Evolutionary conservation across 2,329 filamentous ascomycete genomes (phyloP), one percentile per base, ranked within the genome.

Genomic region (Trichoderma simmonsii): DNA sequence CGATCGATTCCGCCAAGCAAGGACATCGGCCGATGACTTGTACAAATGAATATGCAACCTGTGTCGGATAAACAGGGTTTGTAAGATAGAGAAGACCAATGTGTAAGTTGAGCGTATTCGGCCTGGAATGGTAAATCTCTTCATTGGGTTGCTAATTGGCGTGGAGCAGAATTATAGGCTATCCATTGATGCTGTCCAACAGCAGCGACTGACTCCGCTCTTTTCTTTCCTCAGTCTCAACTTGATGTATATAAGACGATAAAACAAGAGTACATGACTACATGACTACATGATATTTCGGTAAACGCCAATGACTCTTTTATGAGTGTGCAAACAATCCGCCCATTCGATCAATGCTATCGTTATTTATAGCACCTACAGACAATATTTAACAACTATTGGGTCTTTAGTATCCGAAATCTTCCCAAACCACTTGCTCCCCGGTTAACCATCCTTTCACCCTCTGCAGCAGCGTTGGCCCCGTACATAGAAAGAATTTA

Each of bases 321-420:
- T n/a, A 26, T 26, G 26, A 26, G 26, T 28, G 9, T 12, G 2
- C 54, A 60, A 60, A 60, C 15, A 4, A 32, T n/a, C 4, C 15
- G 26, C n/a, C 15, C 28, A 32, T 60, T 2, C 1, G 28, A 18
- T 34, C 28, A 21, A 21, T 60, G 11, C 28, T 21, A 21, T 15
- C 14, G 18, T 1, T 26, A 0, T 26, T 5, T 39, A 24, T n/a
- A 34, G 12, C 9, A 59, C 32, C 18, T 2, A 26, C 11, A n/a
- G 18, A 18, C 9, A 15, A 24, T 36, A n/a, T 28, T 2, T 18
- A 5, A 39, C 21, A 5, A 26, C 21, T 26, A 8, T 18, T 7
- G 32, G 26, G 1, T 15, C n/a, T 21, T 24, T 74, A 91, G 76
- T 90, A 91, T 48, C 84, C 83, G 78, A 91, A 91, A 88, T 88